A percentile compares a stretch with the other conserved stretches of the same genome.
These are phyloP conservation scores for Ophiostoma novo-ulmi DNA, from an alignment of 2,329 filamentous ascomycete species.

Conservation along the genomic window DNA sequence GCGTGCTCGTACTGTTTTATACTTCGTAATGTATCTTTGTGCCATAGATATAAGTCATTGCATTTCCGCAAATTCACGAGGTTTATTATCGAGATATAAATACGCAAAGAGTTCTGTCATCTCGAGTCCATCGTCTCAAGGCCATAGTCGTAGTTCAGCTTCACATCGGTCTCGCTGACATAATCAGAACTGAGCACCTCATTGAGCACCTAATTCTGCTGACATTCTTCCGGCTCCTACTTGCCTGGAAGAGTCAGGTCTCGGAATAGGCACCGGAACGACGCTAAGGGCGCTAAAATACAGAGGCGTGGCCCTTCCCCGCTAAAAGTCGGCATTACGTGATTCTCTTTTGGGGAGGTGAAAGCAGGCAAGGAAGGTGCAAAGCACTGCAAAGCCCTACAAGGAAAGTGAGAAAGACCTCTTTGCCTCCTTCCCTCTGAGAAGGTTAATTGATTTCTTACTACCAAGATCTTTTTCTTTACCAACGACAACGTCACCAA, in stretches of 20 bases:
- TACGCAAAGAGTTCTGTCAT: background rate
- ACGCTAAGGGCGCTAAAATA: background rate
- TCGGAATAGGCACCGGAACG: background rate
- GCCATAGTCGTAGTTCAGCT: background rate
- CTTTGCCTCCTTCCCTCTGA: background rate
- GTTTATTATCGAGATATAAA: background rate
- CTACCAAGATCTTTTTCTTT: background rate
- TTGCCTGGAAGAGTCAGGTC: too few relatives aligned
- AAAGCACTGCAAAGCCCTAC: background rate
- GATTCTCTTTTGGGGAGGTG: conserved; percentile 18
- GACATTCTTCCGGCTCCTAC: background rate
- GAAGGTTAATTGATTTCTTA: background rate
- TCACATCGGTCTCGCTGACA: background rate
- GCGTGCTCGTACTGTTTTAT: background rate
- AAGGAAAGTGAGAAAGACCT: background rate
- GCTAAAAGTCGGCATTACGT: conserved; percentile 14
- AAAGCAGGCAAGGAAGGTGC: background rate
- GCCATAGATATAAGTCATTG: background rate
- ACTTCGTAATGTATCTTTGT: background rate
- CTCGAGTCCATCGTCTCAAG: background rate
- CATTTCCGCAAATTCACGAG: background rate
- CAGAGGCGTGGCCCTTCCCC: conserved; percentile 6
- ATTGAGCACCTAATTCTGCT: background rate
- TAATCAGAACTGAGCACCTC: background rate
- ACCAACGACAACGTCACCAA: background rate